phyloP scores from a whole-genome alignment of 2,329 filamentous ascomycete genomes.

The Talaromyces atroroseus region DNA sequence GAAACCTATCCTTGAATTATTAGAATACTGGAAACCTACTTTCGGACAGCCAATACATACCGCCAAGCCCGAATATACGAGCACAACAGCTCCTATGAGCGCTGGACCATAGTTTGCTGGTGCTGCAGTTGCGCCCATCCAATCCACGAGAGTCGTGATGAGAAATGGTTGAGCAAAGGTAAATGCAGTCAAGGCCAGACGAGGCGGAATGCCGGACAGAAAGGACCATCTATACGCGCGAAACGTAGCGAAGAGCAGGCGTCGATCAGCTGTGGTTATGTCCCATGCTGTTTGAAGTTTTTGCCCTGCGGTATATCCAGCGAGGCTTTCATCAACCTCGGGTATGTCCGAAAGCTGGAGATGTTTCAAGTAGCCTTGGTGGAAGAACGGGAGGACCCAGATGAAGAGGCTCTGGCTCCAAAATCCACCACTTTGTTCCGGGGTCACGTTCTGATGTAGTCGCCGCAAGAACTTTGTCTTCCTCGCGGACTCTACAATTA shows the following conservation, averaged over 20 bases:
- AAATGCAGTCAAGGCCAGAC: conserved; percentile 29
- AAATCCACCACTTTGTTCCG: conserved; percentile 43
- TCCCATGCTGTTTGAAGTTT: conserved; percentile 31
- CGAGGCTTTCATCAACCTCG: conserved; percentile 41
- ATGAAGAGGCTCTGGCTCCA: conserved; percentile 43
- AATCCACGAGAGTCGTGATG: conserved; percentile 31
- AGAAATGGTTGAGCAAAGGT: conserved; percentile 35
- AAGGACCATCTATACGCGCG: conserved; percentile 29
- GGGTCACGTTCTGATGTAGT: background rate
- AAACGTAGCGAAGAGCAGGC: conserved; percentile 26
- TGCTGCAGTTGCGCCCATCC: conserved; percentile 22
- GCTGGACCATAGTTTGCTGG: conserved; percentile 36
- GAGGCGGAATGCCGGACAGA: conserved; percentile 27
- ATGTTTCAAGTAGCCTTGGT: conserved; percentile 38
- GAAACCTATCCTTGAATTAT: conserved; percentile 23
- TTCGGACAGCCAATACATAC: conserved; percentile 18
- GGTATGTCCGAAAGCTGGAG: conserved; percentile 38
- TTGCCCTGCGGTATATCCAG: conserved; percentile 29
- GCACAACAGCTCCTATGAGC: conserved; percentile 38
- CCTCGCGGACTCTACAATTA: conserved; percentile 37
- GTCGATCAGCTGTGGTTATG: conserved; percentile 23
- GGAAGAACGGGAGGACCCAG: conserved; percentile 46
- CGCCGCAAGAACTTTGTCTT: conserved; percentile 36
- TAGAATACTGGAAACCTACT: background rate
- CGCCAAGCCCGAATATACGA: conserved; percentile 41